Percentiles rank a stretch among this genome's conserved stretches.
Evolutionary conservation across 2,329 filamentous ascomycete species (phyloP).

Genomic region (Colletotrichum echinochloae): DNA sequence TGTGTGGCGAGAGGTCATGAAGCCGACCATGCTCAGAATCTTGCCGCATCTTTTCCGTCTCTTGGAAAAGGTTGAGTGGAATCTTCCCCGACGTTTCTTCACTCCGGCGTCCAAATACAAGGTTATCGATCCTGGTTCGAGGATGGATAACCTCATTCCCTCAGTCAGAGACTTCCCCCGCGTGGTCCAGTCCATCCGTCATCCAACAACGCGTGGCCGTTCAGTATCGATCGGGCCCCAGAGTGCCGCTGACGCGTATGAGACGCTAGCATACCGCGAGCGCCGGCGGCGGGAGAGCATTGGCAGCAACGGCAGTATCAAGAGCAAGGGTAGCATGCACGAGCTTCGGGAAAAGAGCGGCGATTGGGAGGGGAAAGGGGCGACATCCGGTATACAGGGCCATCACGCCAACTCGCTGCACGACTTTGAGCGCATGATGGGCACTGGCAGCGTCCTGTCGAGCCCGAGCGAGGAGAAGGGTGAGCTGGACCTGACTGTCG

Average conservation of each 20-base stretch:
- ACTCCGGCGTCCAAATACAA: constrained; percentile 91
- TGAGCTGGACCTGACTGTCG: constrained; percentile 51
- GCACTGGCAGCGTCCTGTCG: constrained; percentile 66
- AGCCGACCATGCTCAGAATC: constrained; percentile 80
- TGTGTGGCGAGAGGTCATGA: constrained; percentile 89
- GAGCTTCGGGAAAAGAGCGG: constrained; percentile 56
- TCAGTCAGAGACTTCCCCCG: constrained; percentile 87
- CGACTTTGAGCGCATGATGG: constrained; percentile 81
- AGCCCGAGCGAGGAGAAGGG: constrained; percentile 48
- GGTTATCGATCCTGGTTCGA: constrained; percentile 76
- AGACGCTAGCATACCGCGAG: constrained; percentile 92
- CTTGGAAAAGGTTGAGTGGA: constrained; percentile 82
- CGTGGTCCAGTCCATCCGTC: constrained; percentile 83
- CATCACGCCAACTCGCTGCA: constrained; percentile 58
- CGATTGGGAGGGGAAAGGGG: constrained; percentile 53
- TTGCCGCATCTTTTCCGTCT: constrained; percentile 90
- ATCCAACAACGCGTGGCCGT: constrained; percentile 76
- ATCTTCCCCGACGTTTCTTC: constrained; percentile 90
- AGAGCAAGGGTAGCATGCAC: constrained; percentile 57
- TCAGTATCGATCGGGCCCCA: constrained; percentile 93
- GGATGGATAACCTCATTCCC: constrained; percentile 87
- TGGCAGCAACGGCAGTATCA: constrained; percentile 61
- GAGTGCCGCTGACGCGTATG: constrained; percentile 95
- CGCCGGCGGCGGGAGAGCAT: constrained; percentile 67
- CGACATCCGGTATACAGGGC: constrained; percentile 59